Base-by-base conservation (phyloP, 2,329 filamentous ascomycete genomes). In the Emericellopsis atlantica region DNA sequence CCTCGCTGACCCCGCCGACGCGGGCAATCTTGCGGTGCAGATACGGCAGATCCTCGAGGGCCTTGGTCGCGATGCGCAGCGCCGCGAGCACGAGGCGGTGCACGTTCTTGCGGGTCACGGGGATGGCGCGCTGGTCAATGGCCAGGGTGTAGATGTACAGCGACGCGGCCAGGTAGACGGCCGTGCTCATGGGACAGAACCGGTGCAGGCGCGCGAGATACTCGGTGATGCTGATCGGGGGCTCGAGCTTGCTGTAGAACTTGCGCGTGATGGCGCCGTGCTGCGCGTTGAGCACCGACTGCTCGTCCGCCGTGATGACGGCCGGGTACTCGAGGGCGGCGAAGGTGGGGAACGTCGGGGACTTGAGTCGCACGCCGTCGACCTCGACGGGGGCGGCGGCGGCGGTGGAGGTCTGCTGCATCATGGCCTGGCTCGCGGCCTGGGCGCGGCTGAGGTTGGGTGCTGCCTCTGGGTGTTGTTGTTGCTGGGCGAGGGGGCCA, bases 171-270 rank as follows among this genome's bases (percentile, higher is more conserved):
- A 98, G 78, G 62, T 95, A 95, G 9, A 96, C 90, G 21, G 82
- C 90, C 0, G 89, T 88, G 46, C 85, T 93, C 76, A 95, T 88
- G 4, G 92, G 89, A 54, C 90, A 96, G 64, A 84, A 95, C 43
- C 78, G 78, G 62, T 96, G 89, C 44, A 96, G 76, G 14, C 90
- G 84, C 52, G 80, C 69, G 21, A 96, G 74, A 55, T 96, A 98
- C 47, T 92, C 83, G 53, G 82, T 76, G 37, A 95, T 72, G 31
- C 79, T 73, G 48, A 96, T 90, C 10, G 84, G 81, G 16, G 92
- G 90, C 14, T 87, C 79, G 39, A 79, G 76, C 57, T 92, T 95
- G 48, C 84, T 90, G 66, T 92, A 93, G 62, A 98, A 98, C 53
- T 92, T 92, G 49, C 88, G 79, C 15, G 86, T 87, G 48, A 96